These are phyloP conservation scores for Brettanomyces anomalus DNA, from an alignment of 805 yeast species.

Conservation along the genomic window DNA sequence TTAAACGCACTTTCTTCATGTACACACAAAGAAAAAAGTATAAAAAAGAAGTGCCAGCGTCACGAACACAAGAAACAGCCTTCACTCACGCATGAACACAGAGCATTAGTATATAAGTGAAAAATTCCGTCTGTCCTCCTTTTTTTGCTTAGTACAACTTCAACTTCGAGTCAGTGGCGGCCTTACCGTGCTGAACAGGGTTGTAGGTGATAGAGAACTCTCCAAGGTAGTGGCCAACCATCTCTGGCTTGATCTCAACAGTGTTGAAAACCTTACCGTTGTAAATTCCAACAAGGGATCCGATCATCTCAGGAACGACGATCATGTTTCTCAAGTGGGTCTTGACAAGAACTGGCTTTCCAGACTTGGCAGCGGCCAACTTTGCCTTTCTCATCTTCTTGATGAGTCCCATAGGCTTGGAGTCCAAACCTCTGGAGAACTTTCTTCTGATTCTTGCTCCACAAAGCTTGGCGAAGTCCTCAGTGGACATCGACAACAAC, in stretches of 20 bases:
- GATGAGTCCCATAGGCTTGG: slow-evolving; percentile 92
- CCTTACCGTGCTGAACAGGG: slow-evolving; percentile 96
- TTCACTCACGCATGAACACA: no score
- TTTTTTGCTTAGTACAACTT: slow-evolving; percentile 23
- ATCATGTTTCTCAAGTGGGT: slow-evolving; percentile 99
- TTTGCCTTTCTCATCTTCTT: slow-evolving; percentile 97
- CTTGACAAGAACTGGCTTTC: slow-evolving; percentile 97
- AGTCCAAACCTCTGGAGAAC: slow-evolving; percentile 94
- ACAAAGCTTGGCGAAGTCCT: slow-evolving; percentile 94
- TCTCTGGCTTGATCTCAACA: slow-evolving; percentile 98
- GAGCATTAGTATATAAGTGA: no score
- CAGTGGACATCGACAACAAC: slow-evolving; percentile 87
- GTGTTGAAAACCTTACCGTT: slow-evolving; percentile 99
- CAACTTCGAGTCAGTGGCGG: slow-evolving; percentile 29
- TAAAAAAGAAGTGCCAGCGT: no score
- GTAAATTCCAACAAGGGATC: slow-evolving; percentile 97
- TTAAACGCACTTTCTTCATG: no score
- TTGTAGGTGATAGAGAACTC: slow-evolving; percentile 99
- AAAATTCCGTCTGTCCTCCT: not conserved
- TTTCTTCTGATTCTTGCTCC: slow-evolving; percentile 99
- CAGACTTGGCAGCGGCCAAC: slow-evolving; percentile 80
- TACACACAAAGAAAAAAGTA: no score
- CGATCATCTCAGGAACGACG: slow-evolving; percentile 99
- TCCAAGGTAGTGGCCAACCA: slow-evolving; percentile 99
- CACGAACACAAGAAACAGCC: no score